Evolutionary conservation across 2,329 filamentous ascomycete species (phyloP), one percentile per base, ranked within the genome.

Genomic region (Phoma sp.): DNA sequence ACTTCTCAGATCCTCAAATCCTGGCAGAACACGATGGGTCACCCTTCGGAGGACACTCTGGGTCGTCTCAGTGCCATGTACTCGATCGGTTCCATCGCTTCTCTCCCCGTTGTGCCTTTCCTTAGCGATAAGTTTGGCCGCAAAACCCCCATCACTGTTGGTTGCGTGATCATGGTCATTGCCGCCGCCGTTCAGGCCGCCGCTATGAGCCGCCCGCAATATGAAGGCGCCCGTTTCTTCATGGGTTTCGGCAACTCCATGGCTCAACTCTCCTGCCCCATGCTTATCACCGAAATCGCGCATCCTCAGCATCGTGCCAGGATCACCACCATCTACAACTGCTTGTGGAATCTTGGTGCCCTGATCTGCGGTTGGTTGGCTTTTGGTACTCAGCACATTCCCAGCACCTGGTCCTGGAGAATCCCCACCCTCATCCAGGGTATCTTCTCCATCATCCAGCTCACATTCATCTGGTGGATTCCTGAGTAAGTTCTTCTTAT

Each of bases 201-300:
- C 5, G 65, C 71, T 2, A 70, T 65, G 50, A 66, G 67, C 37
- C 62, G 73, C 14, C 50, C 57, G 33, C 65, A 86, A 78, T 87
- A 84, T 63, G 79, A 85, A 63, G 83, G 77, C 11, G 85, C 84
- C 34, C 81, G 86, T 42, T 85, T 87, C 61, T 73, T 88, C 40
- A 81, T 88, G 26, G 88, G 88, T 57, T 89, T 91, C 63, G 87
- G 87, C 37, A 87, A 87, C 75, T 84, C 83, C 42, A 75, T 89
- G 42, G 78, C 85, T 0, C 86, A 88, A 62, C 84, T 87, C 75
- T 81, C 83, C 4, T 86, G 85, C 10, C 86, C 86, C 3, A 77
- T 89, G 42, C 78, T 89, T 7, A 79, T 89, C 9, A 85, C 84
- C 4, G 87, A 89, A 76, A 81, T 89, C 56, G 85, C 83, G 74